Evolutionary conservation across 2,329 filamentous ascomycete species (phyloP).

Genomic region (Aspergillus fijiensis): DNA sequence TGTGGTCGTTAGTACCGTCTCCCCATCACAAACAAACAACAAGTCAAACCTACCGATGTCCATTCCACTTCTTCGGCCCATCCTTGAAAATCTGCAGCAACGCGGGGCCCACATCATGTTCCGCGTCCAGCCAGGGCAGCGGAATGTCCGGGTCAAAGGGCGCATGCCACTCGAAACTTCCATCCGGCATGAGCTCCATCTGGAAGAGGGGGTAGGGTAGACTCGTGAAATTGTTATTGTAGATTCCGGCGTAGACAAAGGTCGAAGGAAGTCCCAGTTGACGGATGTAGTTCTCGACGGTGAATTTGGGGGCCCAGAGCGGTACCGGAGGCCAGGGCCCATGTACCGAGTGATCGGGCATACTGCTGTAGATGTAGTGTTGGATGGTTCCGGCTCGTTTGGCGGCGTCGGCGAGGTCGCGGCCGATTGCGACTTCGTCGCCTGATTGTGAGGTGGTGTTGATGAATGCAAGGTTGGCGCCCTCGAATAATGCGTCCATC

Average conservation of each 20-base stretch:
- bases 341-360: constrained; percentile 89
- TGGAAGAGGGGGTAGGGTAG: constrained; percentile 90
- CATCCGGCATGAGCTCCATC: constrained; percentile 83
- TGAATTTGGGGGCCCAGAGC: constrained; percentile 88
- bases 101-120: constrained; percentile 91
- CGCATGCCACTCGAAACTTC: constrained; percentile 87
- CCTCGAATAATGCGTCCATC: constrained; percentile 75
- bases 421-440: constrained; percentile 86
- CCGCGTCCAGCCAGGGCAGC: constrained; percentile 91
- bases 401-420: constrained; percentile 83
- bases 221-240: constrained; percentile 98
- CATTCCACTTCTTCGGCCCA: constrained; percentile 79
- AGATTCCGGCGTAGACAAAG: constrained; percentile 94
- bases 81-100: constrained; percentile 95
- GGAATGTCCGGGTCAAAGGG: constrained; percentile 88
- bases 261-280: constrained; percentile 80
- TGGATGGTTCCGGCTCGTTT: constrained; percentile 74
- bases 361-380: constrained; percentile 94
- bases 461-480: constrained; percentile 87
- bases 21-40: not conserved
- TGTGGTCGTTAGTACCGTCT: constrained; percentile 32
- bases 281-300: constrained; percentile 86
- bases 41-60: constrained; percentile 57
- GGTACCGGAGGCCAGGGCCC: constrained; percentile 81
- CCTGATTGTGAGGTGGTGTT: constrained; percentile 93